Conservation (phyloP, 2,329 filamentous ascomycete genomes). For the Talaromyces sp. region DNA sequence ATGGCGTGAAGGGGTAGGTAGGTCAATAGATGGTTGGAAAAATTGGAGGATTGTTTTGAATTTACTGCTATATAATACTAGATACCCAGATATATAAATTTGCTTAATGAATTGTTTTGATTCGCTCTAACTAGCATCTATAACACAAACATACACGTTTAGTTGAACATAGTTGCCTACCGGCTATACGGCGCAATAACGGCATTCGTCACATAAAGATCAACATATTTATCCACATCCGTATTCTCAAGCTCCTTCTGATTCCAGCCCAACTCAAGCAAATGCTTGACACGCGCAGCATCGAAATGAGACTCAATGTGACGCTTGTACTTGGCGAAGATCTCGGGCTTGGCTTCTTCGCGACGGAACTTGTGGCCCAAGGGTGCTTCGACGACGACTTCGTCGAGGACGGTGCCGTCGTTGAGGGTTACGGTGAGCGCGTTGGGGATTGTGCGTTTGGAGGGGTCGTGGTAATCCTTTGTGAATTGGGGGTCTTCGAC, state of each 20-base stretch:
- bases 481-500: slow-evolving; percentile 96
- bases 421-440: slow-evolving; percentile 92
- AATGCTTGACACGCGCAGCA: slow-evolving; percentile 72
- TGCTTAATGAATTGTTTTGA: neutral
- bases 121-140: neutral
- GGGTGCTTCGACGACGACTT: slow-evolving; percentile 90
- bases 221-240: slow-evolving; percentile 89
- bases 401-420: slow-evolving; percentile 86
- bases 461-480: slow-evolving; percentile 89
- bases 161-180: neutral
- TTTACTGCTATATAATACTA: neutral
- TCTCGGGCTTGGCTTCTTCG: slow-evolving; percentile 97
- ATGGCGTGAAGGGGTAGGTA: neutral
- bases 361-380: slow-evolving; percentile 86
- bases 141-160: neutral
- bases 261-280: slow-evolving; percentile 77
- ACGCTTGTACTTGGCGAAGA: slow-evolving; percentile 91
- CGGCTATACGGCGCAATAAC: slow-evolving; percentile 29
- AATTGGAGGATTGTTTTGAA: neutral
- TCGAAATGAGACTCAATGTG: slow-evolving; percentile 83
- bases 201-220: slow-evolving; percentile 68
- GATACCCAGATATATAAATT: neutral
- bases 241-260: slow-evolving; percentile 71
- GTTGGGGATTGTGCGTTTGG: slow-evolving; percentile 94
- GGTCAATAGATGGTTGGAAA: neutral